Percentiles rank a stretch among this genome's conserved stretches.
These are phyloP conservation scores for Aspergillus caelatus DNA, from an alignment of 2,329 filamentous ascomycete genomes.

Conservation along the genomic window DNA sequence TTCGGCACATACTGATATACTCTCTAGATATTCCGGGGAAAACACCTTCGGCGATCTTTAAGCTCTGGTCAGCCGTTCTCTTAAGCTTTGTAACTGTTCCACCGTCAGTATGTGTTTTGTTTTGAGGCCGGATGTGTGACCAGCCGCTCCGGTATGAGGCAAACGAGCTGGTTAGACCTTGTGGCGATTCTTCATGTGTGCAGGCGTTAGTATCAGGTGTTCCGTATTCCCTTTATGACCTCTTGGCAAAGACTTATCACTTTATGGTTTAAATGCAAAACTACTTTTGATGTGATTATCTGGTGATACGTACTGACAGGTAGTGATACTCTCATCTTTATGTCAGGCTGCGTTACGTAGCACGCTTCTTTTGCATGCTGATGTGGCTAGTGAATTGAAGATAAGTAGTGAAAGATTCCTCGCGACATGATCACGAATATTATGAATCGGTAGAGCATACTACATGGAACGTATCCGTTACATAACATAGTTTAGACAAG, in stretches of 20 bases:
- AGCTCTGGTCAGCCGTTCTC: conserved; percentile 16
- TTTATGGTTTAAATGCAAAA: conserved; percentile 20
- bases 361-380: background rate
- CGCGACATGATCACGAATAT: background rate
- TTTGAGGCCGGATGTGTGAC: conserved; percentile 7
- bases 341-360: background rate
- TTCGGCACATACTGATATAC: background rate
- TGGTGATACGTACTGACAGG: background rate
- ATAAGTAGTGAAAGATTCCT: background rate
- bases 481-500: background rate
- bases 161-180: conserved; percentile 17
- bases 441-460: background rate
- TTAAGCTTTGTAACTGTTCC: conserved; percentile 15
- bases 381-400: background rate
- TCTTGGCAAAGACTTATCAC: conserved; percentile 19
- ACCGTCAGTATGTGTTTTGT: conserved; percentile 16
- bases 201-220: conserved; percentile 28
- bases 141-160: conserved; percentile 15
- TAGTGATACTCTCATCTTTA: background rate
- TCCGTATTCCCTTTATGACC: conserved; percentile 16
- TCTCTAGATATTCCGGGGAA: conserved; percentile 83
- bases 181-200: conserved; percentile 22
- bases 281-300: background rate
- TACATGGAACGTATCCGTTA: background rate
- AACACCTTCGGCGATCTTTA: conserved; percentile 81